Evolutionary conservation across 345 rosid genomes (phyloP).

Genomic region (Angophora floribunda): DNA sequence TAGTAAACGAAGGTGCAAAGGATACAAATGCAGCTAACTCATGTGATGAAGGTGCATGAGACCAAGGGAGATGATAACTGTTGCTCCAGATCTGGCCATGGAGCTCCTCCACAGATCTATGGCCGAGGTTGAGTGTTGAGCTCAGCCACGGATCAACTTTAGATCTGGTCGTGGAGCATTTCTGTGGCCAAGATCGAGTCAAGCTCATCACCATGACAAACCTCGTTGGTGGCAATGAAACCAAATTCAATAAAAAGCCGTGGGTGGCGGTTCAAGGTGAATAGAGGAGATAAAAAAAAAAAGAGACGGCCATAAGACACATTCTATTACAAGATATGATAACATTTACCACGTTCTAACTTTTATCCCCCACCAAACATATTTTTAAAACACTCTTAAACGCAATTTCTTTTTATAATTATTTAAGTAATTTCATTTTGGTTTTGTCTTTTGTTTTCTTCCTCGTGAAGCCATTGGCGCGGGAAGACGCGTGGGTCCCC

Average conservation of each 20-base stretch:
- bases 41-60: too few species aligned
- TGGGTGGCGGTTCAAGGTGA: rapidly evolving
- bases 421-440: background rate
- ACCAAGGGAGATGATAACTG: background rate
- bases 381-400: background rate
- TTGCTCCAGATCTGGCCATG: background rate
- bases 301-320: rapidly evolving
- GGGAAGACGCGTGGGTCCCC: background rate
- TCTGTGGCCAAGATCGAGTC: rapidly evolving
- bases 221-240: rapidly evolving
- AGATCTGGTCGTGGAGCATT: too few species aligned
- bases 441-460: background rate
- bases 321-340: too few species aligned
- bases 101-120: background rate
- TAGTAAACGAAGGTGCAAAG: rapidly evolving
- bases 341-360: too few species aligned
- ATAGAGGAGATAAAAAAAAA: too few species aligned
- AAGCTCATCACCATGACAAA: background rate
- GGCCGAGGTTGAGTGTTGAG: too few species aligned
- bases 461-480: background rate
- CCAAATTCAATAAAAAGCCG: rapidly evolving
- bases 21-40: background rate
- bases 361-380: background rate
- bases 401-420: background rate
- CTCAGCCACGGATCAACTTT: too few species aligned